Conservation (phyloP, 345 rosid genomes). For the Eucalyptus tenuipes region DNA sequence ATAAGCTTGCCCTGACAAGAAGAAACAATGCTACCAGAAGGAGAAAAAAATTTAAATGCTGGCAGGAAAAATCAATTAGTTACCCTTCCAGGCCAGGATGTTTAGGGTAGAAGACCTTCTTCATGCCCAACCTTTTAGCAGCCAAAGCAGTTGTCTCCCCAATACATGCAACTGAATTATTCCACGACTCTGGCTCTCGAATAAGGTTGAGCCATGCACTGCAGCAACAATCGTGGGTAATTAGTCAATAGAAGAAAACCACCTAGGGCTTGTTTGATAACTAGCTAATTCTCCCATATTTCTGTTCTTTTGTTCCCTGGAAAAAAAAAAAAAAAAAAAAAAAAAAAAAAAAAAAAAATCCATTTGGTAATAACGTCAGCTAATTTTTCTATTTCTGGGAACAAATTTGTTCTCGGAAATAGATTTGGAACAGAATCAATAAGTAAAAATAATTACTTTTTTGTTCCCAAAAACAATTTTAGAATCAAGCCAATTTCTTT, state of each 20-base stretch:
- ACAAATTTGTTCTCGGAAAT: too few relatives aligned
- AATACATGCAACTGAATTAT: conserved; percentile 69
- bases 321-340: too few relatives aligned
- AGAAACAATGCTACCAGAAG: not conserved
- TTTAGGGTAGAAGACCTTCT: conserved; percentile 58
- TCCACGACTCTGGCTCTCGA: conserved; percentile 39
- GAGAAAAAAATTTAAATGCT: not conserved
- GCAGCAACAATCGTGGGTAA: conserved; percentile 6
- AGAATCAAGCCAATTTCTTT: too few relatives aligned
- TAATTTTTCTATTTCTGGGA: too few relatives aligned
- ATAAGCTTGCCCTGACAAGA: not conserved
- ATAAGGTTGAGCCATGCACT: conserved; percentile 77
- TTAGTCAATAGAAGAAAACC: not conserved
- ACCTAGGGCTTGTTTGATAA: too few relatives aligned
- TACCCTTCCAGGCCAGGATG: conserved; percentile 95
- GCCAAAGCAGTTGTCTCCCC: conserved; percentile 95
- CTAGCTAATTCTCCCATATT: too few relatives aligned
- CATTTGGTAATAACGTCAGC: too few relatives aligned
- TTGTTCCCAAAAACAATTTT: too few relatives aligned
- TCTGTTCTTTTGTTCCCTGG: too few relatives aligned
- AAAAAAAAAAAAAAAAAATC: too few relatives aligned
- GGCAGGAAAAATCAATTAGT: not conserved
- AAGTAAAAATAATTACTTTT: too few relatives aligned
- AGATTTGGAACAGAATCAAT: too few relatives aligned
- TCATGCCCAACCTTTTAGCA: conserved; percentile 65